Evolutionary conservation across 106 monocot species (phyloP).

Genomic region (Allium sativum): DNA sequence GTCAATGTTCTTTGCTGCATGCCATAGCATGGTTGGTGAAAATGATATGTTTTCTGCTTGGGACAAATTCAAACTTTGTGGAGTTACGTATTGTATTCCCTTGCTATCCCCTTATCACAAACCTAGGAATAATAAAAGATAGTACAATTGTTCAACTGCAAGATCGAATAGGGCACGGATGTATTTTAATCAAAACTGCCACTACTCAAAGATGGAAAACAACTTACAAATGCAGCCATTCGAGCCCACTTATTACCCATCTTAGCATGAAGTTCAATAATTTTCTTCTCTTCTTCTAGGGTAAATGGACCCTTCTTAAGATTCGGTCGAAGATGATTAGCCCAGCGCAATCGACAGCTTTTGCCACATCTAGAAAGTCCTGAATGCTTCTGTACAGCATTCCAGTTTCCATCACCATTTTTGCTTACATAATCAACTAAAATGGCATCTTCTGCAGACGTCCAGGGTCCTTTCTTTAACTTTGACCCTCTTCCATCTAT

Average conservation of each 20-base stretch:
- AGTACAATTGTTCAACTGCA: too few species aligned
- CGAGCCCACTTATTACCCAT: conserved; percentile 75
- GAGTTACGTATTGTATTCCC: too few species aligned
- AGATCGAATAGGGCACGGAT: too few species aligned
- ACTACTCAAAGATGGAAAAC: background rate
- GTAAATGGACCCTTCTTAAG: conserved; percentile 64
- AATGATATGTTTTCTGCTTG: too few species aligned
- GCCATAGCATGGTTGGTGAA: too few species aligned
- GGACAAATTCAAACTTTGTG: too few species aligned
- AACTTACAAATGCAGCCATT: conserved; percentile 40
- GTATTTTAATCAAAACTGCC: too few species aligned
- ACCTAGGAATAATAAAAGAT: too few species aligned
- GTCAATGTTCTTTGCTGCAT: too few species aligned
- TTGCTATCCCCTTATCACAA: too few species aligned
- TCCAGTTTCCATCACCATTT: conserved; percentile 73
- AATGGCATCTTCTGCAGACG: conserved; percentile 56
- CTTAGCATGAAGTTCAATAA: conserved; percentile 45
- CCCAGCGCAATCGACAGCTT: conserved; percentile 67
- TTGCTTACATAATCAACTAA: conserved; percentile 44
- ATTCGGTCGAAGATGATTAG: conserved; percentile 58
- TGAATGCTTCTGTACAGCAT: conserved; percentile 48
- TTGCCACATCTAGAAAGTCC: conserved; percentile 55
- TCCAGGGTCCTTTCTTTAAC: conserved; percentile 49
- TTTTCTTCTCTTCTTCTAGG: conserved; percentile 34
- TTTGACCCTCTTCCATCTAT: background rate